These are phyloP conservation scores for Candida quercuum DNA, from an alignment of 805 yeast species.

Conservation along the genomic window DNA sequence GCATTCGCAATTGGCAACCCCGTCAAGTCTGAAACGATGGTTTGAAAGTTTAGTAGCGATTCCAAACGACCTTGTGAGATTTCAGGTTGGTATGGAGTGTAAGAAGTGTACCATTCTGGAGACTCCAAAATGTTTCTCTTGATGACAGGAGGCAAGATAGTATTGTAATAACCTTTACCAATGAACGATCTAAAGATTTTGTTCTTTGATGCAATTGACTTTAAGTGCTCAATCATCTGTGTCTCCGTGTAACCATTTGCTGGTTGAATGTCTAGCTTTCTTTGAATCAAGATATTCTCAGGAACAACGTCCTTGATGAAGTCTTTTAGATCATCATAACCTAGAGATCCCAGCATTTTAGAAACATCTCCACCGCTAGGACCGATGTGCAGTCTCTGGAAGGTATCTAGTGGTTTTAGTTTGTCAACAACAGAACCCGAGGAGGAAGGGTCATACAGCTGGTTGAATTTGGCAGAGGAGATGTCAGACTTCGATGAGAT, in stretches of 20 bases:
- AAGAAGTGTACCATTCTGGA: conserved; percentile 98
- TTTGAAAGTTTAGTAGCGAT: conserved; percentile 85
- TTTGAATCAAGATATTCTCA: conserved; percentile 59
- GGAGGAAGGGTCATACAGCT: conserved; percentile 39
- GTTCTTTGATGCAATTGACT: conserved; percentile 70
- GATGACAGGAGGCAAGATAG: conserved; percentile 84
- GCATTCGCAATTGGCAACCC: conserved; percentile 96
- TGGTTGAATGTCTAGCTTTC: conserved; percentile 66
- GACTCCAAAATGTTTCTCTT: conserved; percentile 88
- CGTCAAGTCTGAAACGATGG: conserved; percentile 84
- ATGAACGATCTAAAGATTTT: conserved; percentile 68
- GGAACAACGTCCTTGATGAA: conserved; percentile 78
- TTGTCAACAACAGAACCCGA: conserved; percentile 8
- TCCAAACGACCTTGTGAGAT: conserved; percentile 95
- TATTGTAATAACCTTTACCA: conserved; percentile 94
- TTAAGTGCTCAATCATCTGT: conserved; percentile 67
- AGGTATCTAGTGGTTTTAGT: conserved; percentile 60
- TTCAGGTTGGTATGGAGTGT: conserved; percentile 98
- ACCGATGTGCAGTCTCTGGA: conserved; percentile 88
- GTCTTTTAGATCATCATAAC: conserved; percentile 59
- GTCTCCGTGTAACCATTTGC: conserved; percentile 72
- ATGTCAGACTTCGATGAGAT: conserved; percentile 53
- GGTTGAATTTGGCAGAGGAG: conserved; percentile 45
- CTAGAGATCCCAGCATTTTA: conserved; percentile 61
- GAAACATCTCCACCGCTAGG: conserved; percentile 59